phyloP scores from a whole-genome alignment of 352 stramenopile genomes.

The Phytophthora tubulina region DNA sequence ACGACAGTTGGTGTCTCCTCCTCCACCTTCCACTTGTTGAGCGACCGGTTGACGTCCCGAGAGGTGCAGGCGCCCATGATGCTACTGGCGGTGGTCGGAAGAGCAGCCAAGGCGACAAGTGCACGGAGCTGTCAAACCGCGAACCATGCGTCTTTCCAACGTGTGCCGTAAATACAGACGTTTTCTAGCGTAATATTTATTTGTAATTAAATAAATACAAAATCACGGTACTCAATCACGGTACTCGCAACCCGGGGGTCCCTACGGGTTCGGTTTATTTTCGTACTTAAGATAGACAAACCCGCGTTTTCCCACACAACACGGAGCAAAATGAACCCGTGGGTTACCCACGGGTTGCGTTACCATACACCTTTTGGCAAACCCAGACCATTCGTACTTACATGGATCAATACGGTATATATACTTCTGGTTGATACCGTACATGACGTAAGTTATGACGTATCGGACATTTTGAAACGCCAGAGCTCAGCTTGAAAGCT shows the following conservation, averaged over 20 bases:
- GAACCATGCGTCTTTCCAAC: slow-evolving; percentile 30
- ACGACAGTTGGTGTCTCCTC: slow-evolving; percentile 26
- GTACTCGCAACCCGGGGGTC: too few relatives aligned
- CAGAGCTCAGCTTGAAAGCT: too few relatives aligned
- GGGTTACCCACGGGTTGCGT: too few relatives aligned
- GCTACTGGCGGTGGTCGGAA: neutral
- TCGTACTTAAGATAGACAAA: too few relatives aligned
- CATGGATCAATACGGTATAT: neutral
- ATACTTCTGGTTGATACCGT: neutral
- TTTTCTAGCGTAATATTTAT: slow-evolving; percentile 9
- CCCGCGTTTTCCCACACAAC: too few relatives aligned
- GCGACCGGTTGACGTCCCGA: slow-evolving; percentile 27
- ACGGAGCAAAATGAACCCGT: too few relatives aligned
- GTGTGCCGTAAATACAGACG: slow-evolving; percentile 22
- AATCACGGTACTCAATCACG: too few relatives aligned
- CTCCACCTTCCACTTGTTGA: slow-evolving; percentile 63
- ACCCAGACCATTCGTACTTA: neutral
- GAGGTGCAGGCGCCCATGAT: slow-evolving; percentile 69
- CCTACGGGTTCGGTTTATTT: too few relatives aligned
- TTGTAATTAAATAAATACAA: too few relatives aligned
- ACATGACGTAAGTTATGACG: neutral
- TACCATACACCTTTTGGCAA: neutral
- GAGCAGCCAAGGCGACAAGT: neutral
- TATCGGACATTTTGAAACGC: too few relatives aligned
- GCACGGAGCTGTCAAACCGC: neutral